These are phyloP conservation scores for Pseudotsuga menziesii DNA, from an alignment of 75 land plant genomes.

Conservation along the genomic window DNA sequence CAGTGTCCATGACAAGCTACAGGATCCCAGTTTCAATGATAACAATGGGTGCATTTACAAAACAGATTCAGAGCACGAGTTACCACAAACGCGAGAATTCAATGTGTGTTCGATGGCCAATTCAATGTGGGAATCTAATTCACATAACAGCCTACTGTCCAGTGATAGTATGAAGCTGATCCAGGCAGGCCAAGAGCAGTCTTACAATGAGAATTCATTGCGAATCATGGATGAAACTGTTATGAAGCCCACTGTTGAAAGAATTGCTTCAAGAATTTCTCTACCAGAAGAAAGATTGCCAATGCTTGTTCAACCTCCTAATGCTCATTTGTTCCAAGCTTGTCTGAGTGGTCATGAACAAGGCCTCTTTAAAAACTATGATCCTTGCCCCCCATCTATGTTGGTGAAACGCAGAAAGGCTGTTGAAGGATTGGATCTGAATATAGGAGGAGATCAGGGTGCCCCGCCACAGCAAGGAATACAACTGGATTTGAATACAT, in stretches of 20 bases:
- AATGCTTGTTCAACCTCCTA: neutral
- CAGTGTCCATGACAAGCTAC: neutral
- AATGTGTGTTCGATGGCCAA: too few species aligned
- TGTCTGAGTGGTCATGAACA: slow-evolving; percentile 1
- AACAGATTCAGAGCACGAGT: neutral
- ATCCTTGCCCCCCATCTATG: slow-evolving; percentile 1
- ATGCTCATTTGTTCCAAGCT: slow-evolving; percentile 2
- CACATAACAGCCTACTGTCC: neutral
- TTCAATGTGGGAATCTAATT: too few species aligned
- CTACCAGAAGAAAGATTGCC: neutral
- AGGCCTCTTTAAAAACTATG: slow-evolving; percentile 1
- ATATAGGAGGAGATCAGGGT: neutral
- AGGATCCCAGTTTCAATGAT: neutral
- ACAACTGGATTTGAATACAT: slow-evolving; percentile 3
- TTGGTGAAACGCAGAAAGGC: neutral
- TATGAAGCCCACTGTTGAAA: neutral
- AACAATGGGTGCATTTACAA: neutral
- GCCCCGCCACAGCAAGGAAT: neutral
- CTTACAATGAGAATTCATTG: neutral
- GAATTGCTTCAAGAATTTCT: neutral
- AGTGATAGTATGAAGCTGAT: neutral
- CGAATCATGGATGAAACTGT: neutral
- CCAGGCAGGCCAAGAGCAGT: neutral
- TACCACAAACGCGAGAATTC: neutral
- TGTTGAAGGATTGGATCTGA: slow-evolving; percentile 4